A percentile compares a stretch with the other conserved stretches of the same genome.
Evolutionary conservation across 306 rosid genomes (phyloP).

Genomic region (Citrullus mucosospermus): DNA sequence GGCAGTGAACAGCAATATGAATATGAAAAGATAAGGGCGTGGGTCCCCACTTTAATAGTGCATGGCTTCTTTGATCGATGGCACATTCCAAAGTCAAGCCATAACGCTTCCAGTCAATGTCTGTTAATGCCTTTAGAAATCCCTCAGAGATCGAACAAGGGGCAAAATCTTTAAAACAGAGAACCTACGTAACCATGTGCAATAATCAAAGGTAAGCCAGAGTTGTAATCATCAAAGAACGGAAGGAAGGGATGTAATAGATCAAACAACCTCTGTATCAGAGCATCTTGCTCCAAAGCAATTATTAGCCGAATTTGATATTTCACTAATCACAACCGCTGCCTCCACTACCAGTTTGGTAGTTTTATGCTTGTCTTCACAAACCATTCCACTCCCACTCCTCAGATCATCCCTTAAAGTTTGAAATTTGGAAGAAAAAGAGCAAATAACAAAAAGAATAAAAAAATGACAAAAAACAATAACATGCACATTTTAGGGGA

Average conservation of each 20-base stretch:
- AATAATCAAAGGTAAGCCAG: conserved; percentile 9
- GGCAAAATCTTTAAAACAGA: conserved; percentile 59
- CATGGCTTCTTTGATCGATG: conserved; percentile 36
- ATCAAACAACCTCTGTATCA: conserved; percentile 49
- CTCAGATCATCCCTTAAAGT: conserved; percentile 52
- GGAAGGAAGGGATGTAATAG: conserved; percentile 9
- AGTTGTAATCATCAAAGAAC: conserved; percentile 4
- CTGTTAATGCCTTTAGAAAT: conserved; percentile 47
- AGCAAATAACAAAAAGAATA: too few relatives aligned
- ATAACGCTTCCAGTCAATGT: conserved; percentile 65
- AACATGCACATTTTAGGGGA: neutral
- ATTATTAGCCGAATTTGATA: conserved; percentile 26
- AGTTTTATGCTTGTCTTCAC: conserved; percentile 24
- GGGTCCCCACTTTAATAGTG: conserved; percentile 63
- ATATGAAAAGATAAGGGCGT: conserved; percentile 40
- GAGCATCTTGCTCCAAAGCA: conserved; percentile 35
- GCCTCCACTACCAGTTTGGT: conserved; percentile 50
- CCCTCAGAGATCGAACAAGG: conserved; percentile 37
- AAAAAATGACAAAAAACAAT: too few relatives aligned
- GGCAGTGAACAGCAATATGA: conserved; percentile 62
- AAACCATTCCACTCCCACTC: conserved; percentile 63
- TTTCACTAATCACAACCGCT: conserved; percentile 51
- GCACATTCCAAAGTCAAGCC: conserved; percentile 48
- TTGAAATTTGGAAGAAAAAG: neutral
- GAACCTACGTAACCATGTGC: conserved; percentile 36